Evolutionary conservation across 768 basidiomycete genomes (phyloP).

Genomic region (Mycena filopes): DNA sequence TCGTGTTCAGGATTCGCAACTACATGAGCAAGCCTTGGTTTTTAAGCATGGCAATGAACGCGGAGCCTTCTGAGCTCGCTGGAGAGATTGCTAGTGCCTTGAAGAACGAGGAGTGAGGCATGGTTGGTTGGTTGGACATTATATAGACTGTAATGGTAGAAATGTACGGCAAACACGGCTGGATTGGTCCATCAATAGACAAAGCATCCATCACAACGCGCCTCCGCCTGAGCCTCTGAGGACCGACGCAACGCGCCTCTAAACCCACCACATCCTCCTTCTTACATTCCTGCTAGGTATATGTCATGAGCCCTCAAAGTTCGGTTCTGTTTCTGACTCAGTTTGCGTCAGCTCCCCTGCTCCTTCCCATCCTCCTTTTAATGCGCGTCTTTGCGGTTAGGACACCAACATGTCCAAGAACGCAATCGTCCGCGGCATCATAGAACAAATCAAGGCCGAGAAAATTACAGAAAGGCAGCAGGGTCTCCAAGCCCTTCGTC

Average conservation of each 20-base stretch:
- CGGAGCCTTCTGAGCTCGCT: constrained; percentile 65
- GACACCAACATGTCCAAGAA: constrained; percentile 15
- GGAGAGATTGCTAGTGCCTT: constrained; percentile 56
- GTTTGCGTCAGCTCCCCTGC: neutral
- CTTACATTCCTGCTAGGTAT: too few species aligned
- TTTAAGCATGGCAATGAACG: constrained; percentile 69
- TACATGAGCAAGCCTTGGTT: constrained; percentile 98
- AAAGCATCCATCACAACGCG: too few species aligned
- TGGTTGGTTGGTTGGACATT: too few species aligned
- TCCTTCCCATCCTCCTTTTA: neutral
- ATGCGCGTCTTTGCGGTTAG: constrained; percentile 7
- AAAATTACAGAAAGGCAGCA: constrained; percentile 79
- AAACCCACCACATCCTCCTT: too few species aligned
- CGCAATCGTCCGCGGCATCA: neutral
- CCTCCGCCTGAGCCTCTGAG: too few species aligned
- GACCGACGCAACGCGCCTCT: too few species aligned
- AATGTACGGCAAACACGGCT: too few species aligned
- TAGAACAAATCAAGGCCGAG: constrained; percentile 58
- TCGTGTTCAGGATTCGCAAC: constrained; percentile 77
- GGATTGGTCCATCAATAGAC: too few species aligned
- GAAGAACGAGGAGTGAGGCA: constrained; percentile 21
- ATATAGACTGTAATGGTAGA: too few species aligned
- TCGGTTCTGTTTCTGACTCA: too few species aligned
- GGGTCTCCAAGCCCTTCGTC: constrained; percentile 63
- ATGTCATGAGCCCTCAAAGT: too few species aligned